Conservation (phyloP, 371 early-diverging fungal species). For the Rhizopus sp. region DNA sequence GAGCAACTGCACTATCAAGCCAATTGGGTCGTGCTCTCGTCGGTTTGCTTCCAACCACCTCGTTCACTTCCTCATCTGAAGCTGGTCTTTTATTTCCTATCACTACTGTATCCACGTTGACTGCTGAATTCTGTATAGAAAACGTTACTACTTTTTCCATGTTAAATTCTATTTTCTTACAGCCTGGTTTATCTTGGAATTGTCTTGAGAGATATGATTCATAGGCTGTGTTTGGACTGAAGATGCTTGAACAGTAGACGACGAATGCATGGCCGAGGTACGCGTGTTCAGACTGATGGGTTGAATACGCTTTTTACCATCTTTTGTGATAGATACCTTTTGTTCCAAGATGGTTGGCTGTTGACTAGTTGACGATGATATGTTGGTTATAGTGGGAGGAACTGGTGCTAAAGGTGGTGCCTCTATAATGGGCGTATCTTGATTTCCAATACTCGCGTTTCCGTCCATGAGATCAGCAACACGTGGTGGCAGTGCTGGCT, state of each 20-base stretch:
- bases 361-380: slow-evolving; percentile 14
- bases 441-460: slow-evolving; percentile 13
- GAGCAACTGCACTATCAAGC: slow-evolving; percentile 43
- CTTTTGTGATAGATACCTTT: slow-evolving; percentile 67
- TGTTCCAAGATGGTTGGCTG: slow-evolving; percentile 39
- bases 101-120: slow-evolving; percentile 29
- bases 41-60: slow-evolving; percentile 15
- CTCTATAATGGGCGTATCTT: slow-evolving; percentile 11
- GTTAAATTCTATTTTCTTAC: background rate
- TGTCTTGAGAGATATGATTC: too few species aligned
- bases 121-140: background rate
- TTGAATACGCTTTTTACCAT: slow-evolving; percentile 81
- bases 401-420: slow-evolving; percentile 4
- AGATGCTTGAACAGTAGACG: background rate
- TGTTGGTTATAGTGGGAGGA: background rate
- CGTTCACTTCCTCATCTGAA: slow-evolving; percentile 18
- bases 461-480: slow-evolving; percentile 53
- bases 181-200: background rate
- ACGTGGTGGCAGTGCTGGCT: slow-evolving; percentile 35
- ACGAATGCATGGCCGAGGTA: background rate
- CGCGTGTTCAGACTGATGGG: slow-evolving; percentile 44
- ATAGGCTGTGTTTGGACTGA: background rate
- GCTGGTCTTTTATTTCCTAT: slow-evolving; percentile 54
- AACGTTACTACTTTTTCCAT: background rate
- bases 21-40: slow-evolving; percentile 30